A percentile compares a stretch with the other conserved stretches of the same genome.
Conservation (phyloP, 495 filamentous ascomycete species). For the Parachaetomium inaequale region DNA sequence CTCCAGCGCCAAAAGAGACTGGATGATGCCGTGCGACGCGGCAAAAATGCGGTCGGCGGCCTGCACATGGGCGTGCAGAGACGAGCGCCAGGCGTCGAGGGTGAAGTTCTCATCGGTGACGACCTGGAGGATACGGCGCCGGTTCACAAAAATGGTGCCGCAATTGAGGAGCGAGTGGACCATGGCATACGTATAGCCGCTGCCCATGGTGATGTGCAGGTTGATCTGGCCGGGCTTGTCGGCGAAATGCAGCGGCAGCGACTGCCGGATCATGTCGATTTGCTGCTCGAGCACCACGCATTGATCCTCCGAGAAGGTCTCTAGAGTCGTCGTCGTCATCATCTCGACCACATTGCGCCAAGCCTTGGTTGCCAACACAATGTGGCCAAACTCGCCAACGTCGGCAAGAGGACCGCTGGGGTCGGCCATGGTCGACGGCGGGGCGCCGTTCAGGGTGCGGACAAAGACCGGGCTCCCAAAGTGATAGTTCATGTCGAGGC, state of each 20-base stretch:
- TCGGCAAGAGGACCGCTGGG: conserved; percentile 35
- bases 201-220: conserved; percentile 52
- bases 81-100: conserved; percentile 44
- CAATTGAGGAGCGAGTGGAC: conserved; percentile 50
- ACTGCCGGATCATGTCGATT: conserved; percentile 44
- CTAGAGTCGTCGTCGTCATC: conserved; percentile 45
- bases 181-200: conserved; percentile 51
- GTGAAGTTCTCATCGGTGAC: conserved; percentile 45
- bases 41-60: conserved; percentile 47
- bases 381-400: conserved; percentile 50
- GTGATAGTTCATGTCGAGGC: conserved; percentile 49
- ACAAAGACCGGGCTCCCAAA: conserved; percentile 48
- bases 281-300: conserved; percentile 43
- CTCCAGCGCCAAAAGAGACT: conserved; percentile 44
- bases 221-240: conserved; percentile 51
- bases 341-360: conserved; percentile 53
- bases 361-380: conserved; percentile 49
- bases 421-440: conserved; percentile 37
- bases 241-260: conserved; percentile 46
- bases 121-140: conserved; percentile 48
- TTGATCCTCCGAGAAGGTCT: conserved; percentile 45
- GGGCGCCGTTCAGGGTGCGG: conserved; percentile 40
- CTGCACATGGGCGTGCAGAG: conserved; percentile 36
- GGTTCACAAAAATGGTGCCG: conserved; percentile 50
- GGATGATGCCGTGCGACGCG: conserved; percentile 49